Percentiles rank a stretch among this genome's conserved stretches.
These are phyloP conservation scores for Zychaea mexicana DNA, from an alignment of 371 early-diverging fungal genomes.

Conservation along the genomic window DNA sequence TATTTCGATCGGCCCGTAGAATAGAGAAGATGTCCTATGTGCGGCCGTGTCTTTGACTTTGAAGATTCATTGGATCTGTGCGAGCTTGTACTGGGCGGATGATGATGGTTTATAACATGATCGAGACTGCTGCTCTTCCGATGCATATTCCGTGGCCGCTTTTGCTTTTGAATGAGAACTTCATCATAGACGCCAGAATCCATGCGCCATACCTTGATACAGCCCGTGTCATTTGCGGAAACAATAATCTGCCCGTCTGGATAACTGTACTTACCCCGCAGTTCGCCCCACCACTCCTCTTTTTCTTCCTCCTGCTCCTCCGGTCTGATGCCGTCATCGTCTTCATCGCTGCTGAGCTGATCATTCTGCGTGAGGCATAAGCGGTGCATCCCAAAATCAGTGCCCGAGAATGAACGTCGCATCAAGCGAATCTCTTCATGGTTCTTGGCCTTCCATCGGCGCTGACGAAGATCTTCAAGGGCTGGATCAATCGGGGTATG, in stretches of 20 bases:
- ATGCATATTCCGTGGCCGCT: neutral
- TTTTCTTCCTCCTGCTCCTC: slow-evolving; percentile 7
- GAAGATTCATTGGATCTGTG: slow-evolving; percentile 1
- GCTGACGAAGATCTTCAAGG: neutral
- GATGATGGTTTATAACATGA: neutral
- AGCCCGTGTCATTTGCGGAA: slow-evolving; percentile 62
- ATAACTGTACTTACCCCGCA: slow-evolving; percentile 26
- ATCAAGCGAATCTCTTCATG: slow-evolving; percentile 4
- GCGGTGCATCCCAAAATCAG: neutral
- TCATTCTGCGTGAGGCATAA: neutral
- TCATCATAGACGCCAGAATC: slow-evolving; percentile 41
- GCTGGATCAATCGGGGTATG: slow-evolving; percentile 25
- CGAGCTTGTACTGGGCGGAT: neutral
- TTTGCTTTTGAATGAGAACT: neutral
- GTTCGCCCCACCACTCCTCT: slow-evolving; percentile 5
- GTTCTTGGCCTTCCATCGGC: slow-evolving; percentile 5
- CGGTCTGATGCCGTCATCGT: slow-evolving; percentile 22
- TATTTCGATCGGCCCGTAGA: slow-evolving; percentile 4
- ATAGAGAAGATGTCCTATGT: slow-evolving; percentile 4
- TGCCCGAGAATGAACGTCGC: slow-evolving; percentile 17
- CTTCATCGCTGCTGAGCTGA: neutral
- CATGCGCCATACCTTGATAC: slow-evolving; percentile 68
- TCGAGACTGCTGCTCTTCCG: slow-evolving; percentile 13
- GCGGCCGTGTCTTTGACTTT: neutral
- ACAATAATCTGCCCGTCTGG: slow-evolving; percentile 64